phyloP scores from a whole-genome alignment of 768 basidiomycete species.

The Pleurotus cornucopiae region DNA sequence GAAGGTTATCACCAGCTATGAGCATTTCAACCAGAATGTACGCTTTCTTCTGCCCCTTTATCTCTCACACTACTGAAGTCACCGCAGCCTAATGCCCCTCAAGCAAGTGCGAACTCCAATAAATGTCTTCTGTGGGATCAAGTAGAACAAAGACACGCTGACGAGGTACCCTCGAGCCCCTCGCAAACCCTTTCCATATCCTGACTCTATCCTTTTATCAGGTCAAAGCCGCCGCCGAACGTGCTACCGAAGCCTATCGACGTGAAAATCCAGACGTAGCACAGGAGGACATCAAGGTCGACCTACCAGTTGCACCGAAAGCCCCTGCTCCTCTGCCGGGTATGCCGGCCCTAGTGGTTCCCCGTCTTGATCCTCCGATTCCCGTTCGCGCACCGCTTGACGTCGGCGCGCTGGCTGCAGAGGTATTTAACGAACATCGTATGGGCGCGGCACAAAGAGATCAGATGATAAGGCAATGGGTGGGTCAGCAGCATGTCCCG shows the following conservation, averaged over 20 bases:
- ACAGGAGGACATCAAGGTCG: conserved; percentile 58
- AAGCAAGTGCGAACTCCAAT: conserved; percentile 21
- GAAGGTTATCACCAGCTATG: conserved; percentile 66
- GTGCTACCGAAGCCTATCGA: conserved; percentile 60
- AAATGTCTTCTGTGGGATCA: conserved; percentile 71
- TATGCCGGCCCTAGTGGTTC: too few relatives aligned
- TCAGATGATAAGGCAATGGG: too few relatives aligned
- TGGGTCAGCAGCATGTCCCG: too few relatives aligned
- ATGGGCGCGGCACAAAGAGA: too few relatives aligned
- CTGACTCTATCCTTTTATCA: conserved; percentile 18
- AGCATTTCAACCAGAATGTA: conserved; percentile 61
- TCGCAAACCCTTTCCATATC: not conserved
- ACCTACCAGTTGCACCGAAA: conserved; percentile 44
- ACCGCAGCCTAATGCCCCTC: conserved; percentile 3
- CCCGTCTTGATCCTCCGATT: too few relatives aligned
- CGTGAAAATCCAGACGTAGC: conserved; percentile 59
- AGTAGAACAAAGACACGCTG: conserved; percentile 58
- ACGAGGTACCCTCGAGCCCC: conserved; percentile 44
- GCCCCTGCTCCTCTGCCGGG: not conserved
- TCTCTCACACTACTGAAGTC: not conserved
- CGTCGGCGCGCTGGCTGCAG: too few relatives aligned
- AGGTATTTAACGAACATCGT: too few relatives aligned
- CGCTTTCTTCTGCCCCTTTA: conserved; percentile 12
- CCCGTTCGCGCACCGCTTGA: too few relatives aligned
- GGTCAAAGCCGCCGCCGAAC: conserved; percentile 68